A percentile compares a stretch with the other conserved stretches of the same genome.
Evolutionary conservation across 805 yeast species (phyloP).

Genomic region (Maudiozyma serrabonitensis): DNA sequence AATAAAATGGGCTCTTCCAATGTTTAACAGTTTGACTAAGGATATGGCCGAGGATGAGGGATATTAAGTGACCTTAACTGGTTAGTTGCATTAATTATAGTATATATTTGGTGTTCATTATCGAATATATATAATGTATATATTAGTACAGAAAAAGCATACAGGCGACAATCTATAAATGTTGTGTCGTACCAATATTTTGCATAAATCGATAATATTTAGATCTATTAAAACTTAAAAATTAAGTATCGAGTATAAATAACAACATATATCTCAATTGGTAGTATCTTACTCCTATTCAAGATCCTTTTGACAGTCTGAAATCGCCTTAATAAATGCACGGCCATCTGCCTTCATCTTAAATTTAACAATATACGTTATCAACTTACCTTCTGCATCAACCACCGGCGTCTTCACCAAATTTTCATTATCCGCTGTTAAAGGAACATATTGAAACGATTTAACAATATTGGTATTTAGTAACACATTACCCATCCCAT

Average conservation of each 20-base stretch:
- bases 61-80: neutral
- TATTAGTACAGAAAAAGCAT: too few species aligned
- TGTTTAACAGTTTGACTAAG: conserved; percentile 3
- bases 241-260: neutral
- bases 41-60: neutral
- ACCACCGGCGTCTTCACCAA: conserved; percentile 59
- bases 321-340: conserved; percentile 23
- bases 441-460: conserved; percentile 47
- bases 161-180: too few species aligned
- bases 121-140: neutral
- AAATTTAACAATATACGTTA: conserved; percentile 63
- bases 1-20: conserved; percentile 23
- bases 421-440: conserved; percentile 49
- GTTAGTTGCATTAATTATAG: too few species aligned
- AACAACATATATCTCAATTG: neutral
- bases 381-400: conserved; percentile 44
- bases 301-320: conserved; percentile 27
- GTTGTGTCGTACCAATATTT: too few species aligned
- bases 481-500: conserved; percentile 73
- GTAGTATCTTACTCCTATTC: conserved; percentile 5
- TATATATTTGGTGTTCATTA: neutral
- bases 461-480: conserved; percentile 55
- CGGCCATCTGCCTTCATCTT: conserved; percentile 39
- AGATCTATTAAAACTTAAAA: neutral
- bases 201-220: neutral